phyloP scores from a whole-genome alignment of 2,329 filamentous ascomycete genomes.

The Cladosporium sp. region DNA sequence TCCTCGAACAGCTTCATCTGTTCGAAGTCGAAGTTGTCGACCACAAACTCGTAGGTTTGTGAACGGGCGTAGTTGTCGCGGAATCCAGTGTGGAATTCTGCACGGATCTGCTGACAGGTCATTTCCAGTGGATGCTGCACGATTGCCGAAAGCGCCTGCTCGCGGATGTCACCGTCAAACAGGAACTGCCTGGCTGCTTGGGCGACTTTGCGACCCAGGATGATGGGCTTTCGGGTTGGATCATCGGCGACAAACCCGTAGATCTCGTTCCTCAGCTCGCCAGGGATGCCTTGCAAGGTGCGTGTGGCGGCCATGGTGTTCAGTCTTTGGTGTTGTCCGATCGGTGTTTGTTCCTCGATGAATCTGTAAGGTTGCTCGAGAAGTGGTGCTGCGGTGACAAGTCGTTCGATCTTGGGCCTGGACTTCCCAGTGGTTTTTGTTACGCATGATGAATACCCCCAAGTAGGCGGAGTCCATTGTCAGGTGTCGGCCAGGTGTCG shows the following conservation, averaged over 20 bases:
- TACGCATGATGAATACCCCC: not conserved
- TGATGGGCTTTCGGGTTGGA: not conserved
- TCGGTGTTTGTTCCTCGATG: not conserved
- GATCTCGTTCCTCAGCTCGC: not conserved
- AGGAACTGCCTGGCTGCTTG: not conserved
- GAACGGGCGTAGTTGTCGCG: not conserved
- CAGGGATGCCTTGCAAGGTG: not conserved
- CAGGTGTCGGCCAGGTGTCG: not conserved
- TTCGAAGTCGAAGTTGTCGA: not conserved
- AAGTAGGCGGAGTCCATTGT: not conserved
- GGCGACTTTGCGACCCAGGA: not conserved
- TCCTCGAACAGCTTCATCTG: not conserved
- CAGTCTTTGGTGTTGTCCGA: not conserved
- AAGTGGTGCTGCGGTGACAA: not conserved
- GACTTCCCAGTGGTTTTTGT: not conserved
- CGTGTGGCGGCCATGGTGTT: not conserved
- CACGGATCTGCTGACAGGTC: not conserved
- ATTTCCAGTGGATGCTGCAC: not conserved
- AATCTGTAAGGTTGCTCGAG: not conserved
- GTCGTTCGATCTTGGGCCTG: not conserved
- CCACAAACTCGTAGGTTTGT: not conserved
- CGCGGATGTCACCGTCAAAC: not conserved
- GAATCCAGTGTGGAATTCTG: not conserved
- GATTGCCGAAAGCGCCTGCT: not conserved
- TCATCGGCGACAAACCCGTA: not conserved